Conservation (phyloP, 352 stramenopile genomes). For the Phytophthora citrophthora region DNA sequence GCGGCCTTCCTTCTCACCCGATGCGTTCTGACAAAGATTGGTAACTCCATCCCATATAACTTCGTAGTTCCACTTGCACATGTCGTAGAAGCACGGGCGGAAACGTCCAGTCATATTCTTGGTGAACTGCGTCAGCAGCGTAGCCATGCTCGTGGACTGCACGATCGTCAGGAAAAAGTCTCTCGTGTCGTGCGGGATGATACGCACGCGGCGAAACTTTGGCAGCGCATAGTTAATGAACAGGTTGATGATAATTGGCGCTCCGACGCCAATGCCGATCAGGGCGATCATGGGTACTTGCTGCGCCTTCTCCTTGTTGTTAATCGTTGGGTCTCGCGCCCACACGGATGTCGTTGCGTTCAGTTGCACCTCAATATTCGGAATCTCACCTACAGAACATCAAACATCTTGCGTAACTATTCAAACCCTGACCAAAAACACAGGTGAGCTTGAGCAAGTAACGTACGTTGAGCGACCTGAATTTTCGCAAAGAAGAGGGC, state of each 20-base stretch:
- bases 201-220: slow-evolving; percentile 55
- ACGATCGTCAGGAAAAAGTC: slow-evolving; percentile 80
- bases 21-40: slow-evolving; percentile 64
- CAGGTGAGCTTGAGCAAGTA: not conserved
- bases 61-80: slow-evolving; percentile 81
- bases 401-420: slow-evolving; percentile 17
- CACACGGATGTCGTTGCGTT: slow-evolving; percentile 53
- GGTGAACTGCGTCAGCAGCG: slow-evolving; percentile 76
- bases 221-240: slow-evolving; percentile 71
- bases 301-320: slow-evolving; percentile 60
- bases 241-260: slow-evolving; percentile 63
- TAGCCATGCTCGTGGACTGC: slow-evolving; percentile 62
- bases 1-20: slow-evolving; percentile 74
- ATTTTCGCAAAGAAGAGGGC: slow-evolving; percentile 46
- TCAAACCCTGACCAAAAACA: slow-evolving; percentile 6
- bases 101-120: slow-evolving; percentile 86
- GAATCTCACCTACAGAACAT: slow-evolving; percentile 51
- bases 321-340: slow-evolving; percentile 61
- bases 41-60: slow-evolving; percentile 74
- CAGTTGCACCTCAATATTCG: slow-evolving; percentile 57
- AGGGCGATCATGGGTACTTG: slow-evolving; percentile 70
- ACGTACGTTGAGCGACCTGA: slow-evolving; percentile 45
- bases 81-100: slow-evolving; percentile 84
- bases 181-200: slow-evolving; percentile 79
- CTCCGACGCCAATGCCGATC: slow-evolving; percentile 36